Evolutionary conservation across 225 moss, liverwort and hornwort species (phyloP).

Genomic region (Pseudisothecium myosuroides): DNA sequence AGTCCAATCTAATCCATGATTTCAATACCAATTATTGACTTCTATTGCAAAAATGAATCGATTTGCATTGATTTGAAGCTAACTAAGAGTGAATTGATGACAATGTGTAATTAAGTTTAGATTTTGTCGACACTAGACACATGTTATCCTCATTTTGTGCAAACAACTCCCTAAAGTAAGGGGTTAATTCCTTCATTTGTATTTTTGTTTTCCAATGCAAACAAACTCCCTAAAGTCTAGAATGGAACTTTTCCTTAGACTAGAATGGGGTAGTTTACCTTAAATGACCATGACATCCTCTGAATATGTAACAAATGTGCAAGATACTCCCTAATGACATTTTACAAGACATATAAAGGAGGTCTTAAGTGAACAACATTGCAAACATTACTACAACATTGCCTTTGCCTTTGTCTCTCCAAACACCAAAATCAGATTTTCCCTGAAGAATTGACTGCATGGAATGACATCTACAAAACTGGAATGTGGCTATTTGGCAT

Average conservation of each 20-base stretch:
- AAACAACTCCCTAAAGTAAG: neutral
- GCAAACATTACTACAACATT: neutral
- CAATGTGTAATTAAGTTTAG: neutral
- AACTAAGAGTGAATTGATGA: neutral
- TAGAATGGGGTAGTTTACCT: neutral
- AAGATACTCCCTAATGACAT: neutral
- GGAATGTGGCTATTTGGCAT: too few species aligned
- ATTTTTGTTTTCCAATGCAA: neutral
- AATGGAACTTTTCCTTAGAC: neutral
- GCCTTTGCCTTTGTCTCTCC: neutral
- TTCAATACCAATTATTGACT: neutral
- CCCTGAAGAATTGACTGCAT: fast-evolving
- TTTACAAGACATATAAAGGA: neutral
- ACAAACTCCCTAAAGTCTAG: too few species aligned
- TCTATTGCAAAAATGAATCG: neutral
- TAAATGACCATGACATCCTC: neutral
- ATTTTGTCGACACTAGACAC: fast-evolving
- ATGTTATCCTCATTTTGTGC: neutral
- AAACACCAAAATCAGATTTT: neutral
- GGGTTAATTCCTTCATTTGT: neutral
- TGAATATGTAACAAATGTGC: neutral
- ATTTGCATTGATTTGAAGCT: neutral
- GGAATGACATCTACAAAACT: neutral
- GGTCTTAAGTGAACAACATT: neutral
- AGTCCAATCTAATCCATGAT: neutral